Evolutionary conservation across 768 basidiomycete genomes (phyloP).

Genomic region (Pleurotus tuber-regium): DNA sequence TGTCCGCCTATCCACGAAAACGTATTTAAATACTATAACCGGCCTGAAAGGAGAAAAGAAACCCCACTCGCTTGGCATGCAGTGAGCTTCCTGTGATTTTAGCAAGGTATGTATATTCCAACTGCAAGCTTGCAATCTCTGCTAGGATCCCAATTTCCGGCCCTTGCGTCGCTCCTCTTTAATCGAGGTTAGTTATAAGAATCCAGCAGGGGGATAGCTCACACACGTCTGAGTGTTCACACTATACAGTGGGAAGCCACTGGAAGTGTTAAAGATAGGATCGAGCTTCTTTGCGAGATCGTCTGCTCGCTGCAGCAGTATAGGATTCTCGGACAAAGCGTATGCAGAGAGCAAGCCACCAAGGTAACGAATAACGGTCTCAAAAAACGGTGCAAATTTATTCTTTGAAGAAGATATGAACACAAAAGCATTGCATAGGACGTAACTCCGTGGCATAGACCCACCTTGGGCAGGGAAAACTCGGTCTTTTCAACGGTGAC

Average conservation of each 20-base stretch:
- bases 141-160: slow-evolving; percentile 51
- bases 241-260: slow-evolving; percentile 68
- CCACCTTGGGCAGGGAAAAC: slow-evolving; percentile 24
- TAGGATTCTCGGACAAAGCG: slow-evolving; percentile 61
- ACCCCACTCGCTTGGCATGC: slow-evolving; percentile 54
- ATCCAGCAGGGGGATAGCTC: not conserved
- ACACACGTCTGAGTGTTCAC: slow-evolving; percentile 65
- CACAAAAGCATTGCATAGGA: not conserved
- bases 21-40: not conserved
- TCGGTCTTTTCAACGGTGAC: slow-evolving; percentile 36
- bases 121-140: slow-evolving; percentile 77
- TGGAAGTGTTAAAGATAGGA: slow-evolving; percentile 66
- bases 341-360: slow-evolving; percentile 86
- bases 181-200: slow-evolving; percentile 2
- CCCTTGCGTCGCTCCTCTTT: slow-evolving; percentile 18
- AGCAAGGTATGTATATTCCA: slow-evolving; percentile 85
- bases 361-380: slow-evolving; percentile 88
- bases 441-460: slow-evolving; percentile 10
- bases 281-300: slow-evolving; percentile 75
- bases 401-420: slow-evolving; percentile 16
- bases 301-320: slow-evolving; percentile 69
- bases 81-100: slow-evolving; percentile 70
- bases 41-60: not conserved
- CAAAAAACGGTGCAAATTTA: slow-evolving; percentile 59
- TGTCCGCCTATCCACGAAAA: slow-evolving; percentile 40